Base-by-base conservation (phyloP, 257 asterid genomes). In the Lavandula angustifolia region DNA sequence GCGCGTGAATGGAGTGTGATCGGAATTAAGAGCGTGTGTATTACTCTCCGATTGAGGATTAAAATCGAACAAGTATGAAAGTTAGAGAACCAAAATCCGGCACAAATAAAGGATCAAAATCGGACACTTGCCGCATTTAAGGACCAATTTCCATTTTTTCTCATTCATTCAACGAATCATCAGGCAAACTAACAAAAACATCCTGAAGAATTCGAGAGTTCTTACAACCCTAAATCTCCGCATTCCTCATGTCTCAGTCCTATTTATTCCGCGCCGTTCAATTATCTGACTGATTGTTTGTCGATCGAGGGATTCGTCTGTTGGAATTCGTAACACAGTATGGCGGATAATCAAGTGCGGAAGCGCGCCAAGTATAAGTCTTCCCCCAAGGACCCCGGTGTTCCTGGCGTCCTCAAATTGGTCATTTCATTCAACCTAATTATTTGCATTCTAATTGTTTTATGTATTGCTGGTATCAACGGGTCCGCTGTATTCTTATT, bases 351-450 rank as follows among this genome's bases (percentile, higher is more conserved):
- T 73, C 87, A 82, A 74, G 85, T 89, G 63, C 70, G 80, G 32
- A 92, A 87, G 88, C 86, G 86, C 50, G 95, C 89, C 7, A 84
- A 76, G 83, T 84, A 89, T 65, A 92, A 87, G 80, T 50, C 88
- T 18, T 59, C 95, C 7, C 78, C 75, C 32, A 90, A 85, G 85
- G 95, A 75, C 57, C 82, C 86, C 9, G 96, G 99, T 34, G 81
- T 80, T 52, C 75, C 95, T 67, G 99, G 99, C 50, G 77, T 82
- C 71, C 76, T 89, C 74, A 78, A 76, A 66, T 38, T 92, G 99
- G 99, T 92, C 41, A 12, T 59, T 22, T 4, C 85, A 34, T 52
- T 38, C 42, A 52, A 42, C 72, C 50, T 76, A 54, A 41, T 22
- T 48, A 10, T 14, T 46, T 17, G 48, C 61, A 47, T 61, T 57